Conservation (phyloP, 257 asterid genomes). For the Mentha longifolia region DNA sequence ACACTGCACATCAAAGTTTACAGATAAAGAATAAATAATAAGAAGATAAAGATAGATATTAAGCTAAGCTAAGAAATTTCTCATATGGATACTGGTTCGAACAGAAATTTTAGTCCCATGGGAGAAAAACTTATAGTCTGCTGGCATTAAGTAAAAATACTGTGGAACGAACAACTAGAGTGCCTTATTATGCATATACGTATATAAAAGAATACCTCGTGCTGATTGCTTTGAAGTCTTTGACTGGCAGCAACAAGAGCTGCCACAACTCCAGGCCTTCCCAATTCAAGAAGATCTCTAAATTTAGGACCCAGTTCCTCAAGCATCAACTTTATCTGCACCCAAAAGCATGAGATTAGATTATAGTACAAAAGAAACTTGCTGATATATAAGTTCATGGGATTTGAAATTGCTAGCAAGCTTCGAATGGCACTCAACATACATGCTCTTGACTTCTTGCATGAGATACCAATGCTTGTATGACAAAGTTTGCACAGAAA, state of each 20-base stretch:
- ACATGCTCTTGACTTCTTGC: constrained; percentile 82
- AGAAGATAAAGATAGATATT: neutral
- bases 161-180: constrained; percentile 10
- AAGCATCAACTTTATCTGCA: constrained; percentile 73
- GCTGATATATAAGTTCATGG: constrained; percentile 7
- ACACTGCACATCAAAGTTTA: constrained; percentile 56
- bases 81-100: neutral
- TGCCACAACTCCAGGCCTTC: constrained; percentile 90
- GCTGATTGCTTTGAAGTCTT: constrained; percentile 69
- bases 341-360: constrained; percentile 28
- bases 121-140: constrained; percentile 3
- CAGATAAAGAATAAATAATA: constrained; percentile 17
- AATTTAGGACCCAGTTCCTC: constrained; percentile 79
- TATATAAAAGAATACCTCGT: constrained; percentile 46
- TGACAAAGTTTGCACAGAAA: constrained; percentile 82
- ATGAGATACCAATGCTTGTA: constrained; percentile 88
- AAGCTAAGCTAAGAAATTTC: neutral
- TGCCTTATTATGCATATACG: neutral
- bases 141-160: neutral
- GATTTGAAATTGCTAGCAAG: constrained; percentile 22
- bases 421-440: constrained; percentile 34
- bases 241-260: constrained; percentile 83
- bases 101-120: constrained; percentile 14
- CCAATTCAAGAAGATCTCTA: constrained; percentile 73
- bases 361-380: constrained; percentile 20